phyloP scores from a whole-genome alignment of 2,329 filamentous ascomycete species.

The Chaetomiaceae sp. region DNA sequence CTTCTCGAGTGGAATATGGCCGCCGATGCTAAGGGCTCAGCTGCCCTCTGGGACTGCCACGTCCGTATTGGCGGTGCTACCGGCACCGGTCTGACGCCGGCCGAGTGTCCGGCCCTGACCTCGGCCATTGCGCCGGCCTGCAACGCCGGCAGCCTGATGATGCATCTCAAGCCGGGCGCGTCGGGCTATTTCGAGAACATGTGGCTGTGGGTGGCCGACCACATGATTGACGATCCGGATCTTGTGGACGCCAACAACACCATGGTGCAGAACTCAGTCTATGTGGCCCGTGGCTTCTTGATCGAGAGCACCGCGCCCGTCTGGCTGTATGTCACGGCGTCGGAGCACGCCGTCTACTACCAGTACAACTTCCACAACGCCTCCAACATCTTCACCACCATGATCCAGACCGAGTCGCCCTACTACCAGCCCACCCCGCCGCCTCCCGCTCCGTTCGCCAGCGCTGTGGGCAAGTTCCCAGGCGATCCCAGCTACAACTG shows the following conservation, averaged over 20 bases:
- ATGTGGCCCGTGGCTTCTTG: conserved; percentile 27
- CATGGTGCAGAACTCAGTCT: conserved; percentile 29
- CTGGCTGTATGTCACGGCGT: conserved; percentile 39
- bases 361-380: conserved; percentile 45
- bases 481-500: conserved; percentile 13
- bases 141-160: conserved; percentile 30
- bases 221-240: conserved; percentile 31
- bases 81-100: conserved; percentile 61
- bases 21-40: conserved; percentile 35
- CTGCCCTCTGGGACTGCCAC: conserved; percentile 63
- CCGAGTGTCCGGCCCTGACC: conserved; percentile 50
- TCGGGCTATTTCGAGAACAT: conserved; percentile 49
- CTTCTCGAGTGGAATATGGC: conserved; percentile 72
- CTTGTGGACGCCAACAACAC: conserved; percentile 5
- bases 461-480: conserved; percentile 6
- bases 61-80: conserved; percentile 66
- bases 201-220: conserved; percentile 66
- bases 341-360: conserved; percentile 45
- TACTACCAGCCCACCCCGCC: conserved; percentile 28
- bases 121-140: conserved; percentile 41
- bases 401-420: conserved; percentile 37
- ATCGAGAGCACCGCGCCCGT: conserved; percentile 28
- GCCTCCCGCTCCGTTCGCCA: conserved; percentile 22
- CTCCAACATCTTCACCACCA: conserved; percentile 42
- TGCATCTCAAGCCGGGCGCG: conserved; percentile 40